Conservation (phyloP, 2,329 filamentous ascomycete species). For the Diaporthe humulicola region DNA sequence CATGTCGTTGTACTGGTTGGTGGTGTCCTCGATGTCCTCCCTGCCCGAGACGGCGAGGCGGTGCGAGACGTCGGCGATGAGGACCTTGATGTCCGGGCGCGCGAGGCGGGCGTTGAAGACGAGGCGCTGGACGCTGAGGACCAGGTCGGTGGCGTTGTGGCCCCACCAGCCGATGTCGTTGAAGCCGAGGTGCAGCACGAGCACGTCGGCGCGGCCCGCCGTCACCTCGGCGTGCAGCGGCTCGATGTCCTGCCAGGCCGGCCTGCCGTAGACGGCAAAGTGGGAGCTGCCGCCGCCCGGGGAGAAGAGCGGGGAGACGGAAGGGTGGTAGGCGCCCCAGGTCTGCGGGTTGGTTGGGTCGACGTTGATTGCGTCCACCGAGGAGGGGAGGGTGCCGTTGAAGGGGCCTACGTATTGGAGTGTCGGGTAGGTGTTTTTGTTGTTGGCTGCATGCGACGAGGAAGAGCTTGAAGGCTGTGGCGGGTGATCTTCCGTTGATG, state of each 20-base stretch:
- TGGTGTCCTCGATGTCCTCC: constrained; percentile 44
- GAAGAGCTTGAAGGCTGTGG: constrained; percentile 28
- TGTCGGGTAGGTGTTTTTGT: neutral
- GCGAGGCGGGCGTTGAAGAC: constrained; percentile 48
- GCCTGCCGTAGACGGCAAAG: constrained; percentile 51
- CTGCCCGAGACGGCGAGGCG: constrained; percentile 43
- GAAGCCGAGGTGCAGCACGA: constrained; percentile 52
- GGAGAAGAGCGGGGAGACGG: constrained; percentile 40
- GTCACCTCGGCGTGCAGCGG: constrained; percentile 47
- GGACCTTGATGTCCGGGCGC: constrained; percentile 46
- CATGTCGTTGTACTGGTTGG: constrained; percentile 46
- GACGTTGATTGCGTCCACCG: neutral
- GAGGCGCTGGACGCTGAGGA: constrained; percentile 46
- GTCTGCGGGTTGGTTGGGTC: constrained; percentile 34
- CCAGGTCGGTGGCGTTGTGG: constrained; percentile 40
- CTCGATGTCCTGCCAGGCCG: constrained; percentile 48
- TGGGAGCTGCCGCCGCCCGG: constrained; percentile 48
- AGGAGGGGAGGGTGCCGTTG: constrained; percentile 47
- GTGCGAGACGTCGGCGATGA: constrained; percentile 49
- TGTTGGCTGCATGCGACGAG: neutral
- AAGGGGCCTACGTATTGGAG: constrained; percentile 53
- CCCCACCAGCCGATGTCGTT: constrained; percentile 51
- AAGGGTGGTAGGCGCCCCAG: constrained; percentile 34
- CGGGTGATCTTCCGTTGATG: constrained; percentile 34
- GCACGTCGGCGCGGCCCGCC: constrained; percentile 49